A percentile compares a stretch with the other conserved stretches of the same genome.
Conservation (phyloP, 805 yeast species). For the Metschnikowia drakensbergensis region DNA sequence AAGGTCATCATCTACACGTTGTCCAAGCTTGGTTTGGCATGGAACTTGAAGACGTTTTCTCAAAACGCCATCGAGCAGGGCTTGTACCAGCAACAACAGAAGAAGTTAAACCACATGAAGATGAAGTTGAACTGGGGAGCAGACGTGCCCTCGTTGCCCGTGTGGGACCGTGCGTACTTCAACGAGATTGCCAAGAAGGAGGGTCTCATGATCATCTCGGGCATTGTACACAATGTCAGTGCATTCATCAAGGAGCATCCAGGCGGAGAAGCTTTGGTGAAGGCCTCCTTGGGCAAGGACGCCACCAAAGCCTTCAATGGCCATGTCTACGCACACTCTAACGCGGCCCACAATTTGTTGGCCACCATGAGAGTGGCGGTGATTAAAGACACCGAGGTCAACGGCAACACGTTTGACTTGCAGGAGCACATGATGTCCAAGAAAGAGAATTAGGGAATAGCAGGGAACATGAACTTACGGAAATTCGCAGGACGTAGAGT, state of each 20-base stretch:
- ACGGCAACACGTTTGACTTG: slow-evolving; percentile 47
- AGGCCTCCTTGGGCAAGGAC: slow-evolving; percentile 73
- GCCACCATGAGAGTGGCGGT: slow-evolving; percentile 83
- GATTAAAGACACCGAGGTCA: slow-evolving; percentile 61
- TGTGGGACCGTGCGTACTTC: slow-evolving; percentile 67
- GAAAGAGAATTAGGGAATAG: slow-evolving; percentile 24
- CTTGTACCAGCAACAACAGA: slow-evolving; percentile 76
- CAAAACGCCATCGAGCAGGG: slow-evolving; percentile 83
- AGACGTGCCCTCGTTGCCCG: slow-evolving; percentile 60
- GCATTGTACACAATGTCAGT: slow-evolving; percentile 75
- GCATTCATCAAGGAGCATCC: slow-evolving; percentile 72
- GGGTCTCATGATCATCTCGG: slow-evolving; percentile 68
- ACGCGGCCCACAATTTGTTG: slow-evolving; percentile 79
- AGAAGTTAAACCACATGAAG: slow-evolving; percentile 66
- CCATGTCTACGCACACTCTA: slow-evolving; percentile 80
- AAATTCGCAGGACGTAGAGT: not conserved
- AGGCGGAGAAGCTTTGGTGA: slow-evolving; percentile 73
- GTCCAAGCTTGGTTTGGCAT: slow-evolving; percentile 66
- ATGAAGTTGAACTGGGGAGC: slow-evolving; percentile 72
- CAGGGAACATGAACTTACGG: not conserved
- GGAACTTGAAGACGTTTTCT: slow-evolving; percentile 70
- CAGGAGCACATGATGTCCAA: slow-evolving; percentile 45
- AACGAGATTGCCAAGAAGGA: slow-evolving; percentile 46
- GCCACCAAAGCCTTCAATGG: slow-evolving; percentile 84
- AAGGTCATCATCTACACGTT: slow-evolving; percentile 56